Percentiles rank a stretch among this genome's conserved stretches.
Evolutionary conservation across 2,329 filamentous ascomycete genomes (phyloP).

Genomic region (Rhynchosporium agropyri): DNA sequence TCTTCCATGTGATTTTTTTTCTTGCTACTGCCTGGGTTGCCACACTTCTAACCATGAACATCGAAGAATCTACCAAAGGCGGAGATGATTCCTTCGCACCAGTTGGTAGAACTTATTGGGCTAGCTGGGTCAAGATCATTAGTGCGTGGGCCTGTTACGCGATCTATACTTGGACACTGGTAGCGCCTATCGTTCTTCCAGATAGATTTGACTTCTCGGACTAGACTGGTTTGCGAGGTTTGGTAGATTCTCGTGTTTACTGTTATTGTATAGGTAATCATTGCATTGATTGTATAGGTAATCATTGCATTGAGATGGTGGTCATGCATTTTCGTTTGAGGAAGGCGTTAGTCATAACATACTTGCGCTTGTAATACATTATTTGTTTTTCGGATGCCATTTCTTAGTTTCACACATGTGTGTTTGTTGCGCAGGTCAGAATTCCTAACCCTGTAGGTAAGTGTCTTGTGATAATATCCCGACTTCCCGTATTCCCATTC

Average conservation of each 20-base stretch:
- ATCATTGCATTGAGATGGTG: conserved; percentile 6
- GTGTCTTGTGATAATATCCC: too few species aligned
- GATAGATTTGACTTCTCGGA: conserved; percentile 74
- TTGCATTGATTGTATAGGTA: conserved; percentile 5
- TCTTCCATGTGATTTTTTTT: conserved; percentile 98
- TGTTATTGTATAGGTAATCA: background rate
- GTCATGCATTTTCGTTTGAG: conserved; percentile 11
- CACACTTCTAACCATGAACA: conserved; percentile 81
- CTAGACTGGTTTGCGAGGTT: background rate
- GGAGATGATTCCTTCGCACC: conserved; percentile 76
- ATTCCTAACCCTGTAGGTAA: too few species aligned
- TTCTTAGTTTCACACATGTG: too few species aligned
- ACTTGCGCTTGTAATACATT: conserved; percentile 8
- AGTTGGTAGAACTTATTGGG: conserved; percentile 93
- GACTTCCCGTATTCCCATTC: too few species aligned
- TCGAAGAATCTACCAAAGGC: conserved; percentile 64
- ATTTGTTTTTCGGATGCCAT: background rate
- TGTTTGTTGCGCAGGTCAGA: too few species aligned
- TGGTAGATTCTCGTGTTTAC: background rate
- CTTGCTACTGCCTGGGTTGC: conserved; percentile 95
- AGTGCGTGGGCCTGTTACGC: conserved; percentile 96
- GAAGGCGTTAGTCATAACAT: conserved; percentile 13
- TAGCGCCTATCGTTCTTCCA: conserved; percentile 83
- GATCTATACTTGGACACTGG: conserved; percentile 90
- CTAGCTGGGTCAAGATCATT: conserved; percentile 98